A percentile compares a stretch with the other conserved stretches of the same genome.
Conservation (phyloP, 495 filamentous ascomycete species). For the Talaromyces liani region DNA sequence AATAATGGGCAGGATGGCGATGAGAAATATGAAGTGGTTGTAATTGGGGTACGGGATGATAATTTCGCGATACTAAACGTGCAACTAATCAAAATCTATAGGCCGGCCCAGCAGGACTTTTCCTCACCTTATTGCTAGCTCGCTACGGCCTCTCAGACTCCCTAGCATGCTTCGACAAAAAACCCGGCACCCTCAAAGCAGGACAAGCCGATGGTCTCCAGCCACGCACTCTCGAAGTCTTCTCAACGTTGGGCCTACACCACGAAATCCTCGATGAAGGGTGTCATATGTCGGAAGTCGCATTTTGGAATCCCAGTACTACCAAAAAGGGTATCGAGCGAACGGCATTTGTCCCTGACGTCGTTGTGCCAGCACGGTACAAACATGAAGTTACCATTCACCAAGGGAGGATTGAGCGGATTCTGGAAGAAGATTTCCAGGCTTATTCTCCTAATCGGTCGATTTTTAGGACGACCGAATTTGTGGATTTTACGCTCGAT, state of each 20-base stretch:
- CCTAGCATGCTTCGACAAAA: conserved; percentile 41
- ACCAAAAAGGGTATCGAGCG: conserved; percentile 43
- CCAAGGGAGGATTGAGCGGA: conserved; percentile 55
- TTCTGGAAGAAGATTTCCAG: conserved; percentile 48
- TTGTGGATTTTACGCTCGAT: neutral
- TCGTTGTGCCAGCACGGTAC: conserved; percentile 37
- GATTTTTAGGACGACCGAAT: conserved; percentile 34
- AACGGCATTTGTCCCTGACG: conserved; percentile 40
- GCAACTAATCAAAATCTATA: conserved; percentile 28
- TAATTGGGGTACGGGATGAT: neutral
- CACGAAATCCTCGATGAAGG: conserved; percentile 39
- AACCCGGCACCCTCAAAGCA: conserved; percentile 31
- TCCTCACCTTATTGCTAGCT: conserved; percentile 38
- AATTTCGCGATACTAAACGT: neutral
- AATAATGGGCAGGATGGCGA: neutral
- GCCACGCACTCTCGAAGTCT: conserved; percentile 57
- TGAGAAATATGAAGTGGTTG: neutral
- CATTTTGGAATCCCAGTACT: conserved; percentile 41
- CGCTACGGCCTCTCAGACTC: conserved; percentile 38
- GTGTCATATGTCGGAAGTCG: conserved; percentile 45
- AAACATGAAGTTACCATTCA: conserved; percentile 52
- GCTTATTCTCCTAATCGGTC: conserved; percentile 30
- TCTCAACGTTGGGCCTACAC: conserved; percentile 34
- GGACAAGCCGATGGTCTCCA: conserved; percentile 62
- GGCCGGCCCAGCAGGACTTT: conserved; percentile 43